Percentiles rank a stretch among this genome's conserved stretches.
phyloP scores from a whole-genome alignment of 352 stramenopile species.

The Phytophthora podocarpi region DNA sequence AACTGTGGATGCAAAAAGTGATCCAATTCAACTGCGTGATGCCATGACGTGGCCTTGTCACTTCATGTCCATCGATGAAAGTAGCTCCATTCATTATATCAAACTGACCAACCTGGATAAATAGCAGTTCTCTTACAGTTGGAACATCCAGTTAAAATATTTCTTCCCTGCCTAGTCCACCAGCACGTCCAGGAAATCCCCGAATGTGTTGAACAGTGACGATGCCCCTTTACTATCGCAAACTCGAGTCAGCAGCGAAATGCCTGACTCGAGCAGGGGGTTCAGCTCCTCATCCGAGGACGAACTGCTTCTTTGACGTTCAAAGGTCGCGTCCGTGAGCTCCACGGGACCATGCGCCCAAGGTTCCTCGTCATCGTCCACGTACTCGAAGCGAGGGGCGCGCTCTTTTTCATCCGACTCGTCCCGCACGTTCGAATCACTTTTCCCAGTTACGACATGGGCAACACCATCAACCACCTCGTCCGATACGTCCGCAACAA shows the following conservation, averaged over 20 bases:
- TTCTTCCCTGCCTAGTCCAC: slow-evolving; percentile 41
- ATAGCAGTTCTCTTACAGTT: slow-evolving; percentile 12
- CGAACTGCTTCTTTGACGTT: slow-evolving; percentile 11
- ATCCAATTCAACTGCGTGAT: too few species aligned
- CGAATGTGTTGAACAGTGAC: slow-evolving; percentile 73
- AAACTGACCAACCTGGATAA: too few species aligned
- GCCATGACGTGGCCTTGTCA: too few species aligned
- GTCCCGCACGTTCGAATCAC: background rate
- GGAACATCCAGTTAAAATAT: too few species aligned
- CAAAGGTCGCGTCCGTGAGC: slow-evolving; percentile 27
- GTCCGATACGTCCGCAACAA: slow-evolving; percentile 69
- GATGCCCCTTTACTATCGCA: slow-evolving; percentile 66
- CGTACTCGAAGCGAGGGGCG: slow-evolving; percentile 40
- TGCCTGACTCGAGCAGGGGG: slow-evolving; percentile 44
- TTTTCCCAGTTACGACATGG: slow-evolving; percentile 21
- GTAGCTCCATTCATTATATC: too few species aligned
- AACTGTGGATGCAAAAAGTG: too few species aligned
- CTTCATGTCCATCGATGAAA: too few species aligned
- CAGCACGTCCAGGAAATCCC: slow-evolving; percentile 71
- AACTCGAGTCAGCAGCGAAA: slow-evolving; percentile 59
- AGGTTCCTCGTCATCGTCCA: slow-evolving; percentile 28
- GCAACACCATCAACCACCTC: slow-evolving; percentile 50
- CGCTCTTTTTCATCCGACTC: slow-evolving; percentile 14
- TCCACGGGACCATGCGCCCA: background rate
- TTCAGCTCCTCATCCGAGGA: slow-evolving; percentile 30